These are phyloP conservation scores for Microstegium vimineum DNA, from an alignment of 176 grass and related monocot genomes.

Conservation along the genomic window DNA sequence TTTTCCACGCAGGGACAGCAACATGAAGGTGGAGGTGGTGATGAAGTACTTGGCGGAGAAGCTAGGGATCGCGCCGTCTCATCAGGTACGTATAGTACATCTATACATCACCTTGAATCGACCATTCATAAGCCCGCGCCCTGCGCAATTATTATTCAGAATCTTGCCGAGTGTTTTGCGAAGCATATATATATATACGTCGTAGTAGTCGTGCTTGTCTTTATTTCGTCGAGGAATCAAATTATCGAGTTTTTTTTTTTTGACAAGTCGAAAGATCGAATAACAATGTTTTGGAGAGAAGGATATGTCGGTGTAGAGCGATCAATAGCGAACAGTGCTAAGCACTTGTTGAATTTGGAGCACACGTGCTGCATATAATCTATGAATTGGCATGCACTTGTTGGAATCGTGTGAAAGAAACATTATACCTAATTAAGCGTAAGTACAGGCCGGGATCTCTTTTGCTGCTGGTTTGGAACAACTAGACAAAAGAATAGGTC, in stretches of 20 bases:
- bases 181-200: neutral
- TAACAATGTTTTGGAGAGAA: neutral
- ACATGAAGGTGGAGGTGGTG: slow-evolving; percentile 64
- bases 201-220: neutral
- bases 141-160: neutral
- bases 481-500: slow-evolving; percentile 42
- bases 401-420: slow-evolving; percentile 60
- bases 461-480: slow-evolving; percentile 19
- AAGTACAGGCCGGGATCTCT: slow-evolving; percentile 22
- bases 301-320: neutral
- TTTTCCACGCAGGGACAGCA: slow-evolving; percentile 57
- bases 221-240: neutral
- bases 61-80: slow-evolving; percentile 54
- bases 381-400: slow-evolving; percentile 25
- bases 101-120: neutral
- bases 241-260: neutral
- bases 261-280: neutral
- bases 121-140: neutral
- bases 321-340: slow-evolving; percentile 1
- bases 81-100: slow-evolving; percentile 69
- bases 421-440: slow-evolving; percentile 52
- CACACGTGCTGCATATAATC: neutral
- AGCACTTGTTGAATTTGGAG: slow-evolving; percentile 18
- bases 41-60: slow-evolving; percentile 78
- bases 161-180: neutral